Evolutionary conservation across 2,329 filamentous ascomycete genomes (phyloP).

Genomic region (Nigrograna mackinnonii): DNA sequence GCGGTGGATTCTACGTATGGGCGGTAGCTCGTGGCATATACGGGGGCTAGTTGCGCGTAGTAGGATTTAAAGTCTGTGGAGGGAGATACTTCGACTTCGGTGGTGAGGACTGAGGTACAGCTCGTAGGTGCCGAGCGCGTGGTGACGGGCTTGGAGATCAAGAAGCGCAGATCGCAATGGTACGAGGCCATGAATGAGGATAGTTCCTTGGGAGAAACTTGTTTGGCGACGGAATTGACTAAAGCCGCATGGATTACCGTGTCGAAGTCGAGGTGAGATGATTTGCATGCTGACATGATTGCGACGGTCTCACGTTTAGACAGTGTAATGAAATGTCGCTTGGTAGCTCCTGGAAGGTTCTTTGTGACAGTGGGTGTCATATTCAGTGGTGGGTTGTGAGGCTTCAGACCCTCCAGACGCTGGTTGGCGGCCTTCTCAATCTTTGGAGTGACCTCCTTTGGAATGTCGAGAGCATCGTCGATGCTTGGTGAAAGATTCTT

Average conservation of each 20-base stretch:
- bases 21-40: slow-evolving; percentile 19
- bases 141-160: slow-evolving; percentile 18
- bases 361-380: slow-evolving; percentile 14
- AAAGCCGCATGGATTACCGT: slow-evolving; percentile 19
- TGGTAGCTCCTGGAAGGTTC: slow-evolving; percentile 10
- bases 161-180: slow-evolving; percentile 23
- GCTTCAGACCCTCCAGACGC: slow-evolving; percentile 19
- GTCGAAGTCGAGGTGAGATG: slow-evolving; percentile 10
- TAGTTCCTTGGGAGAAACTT: slow-evolving; percentile 14
- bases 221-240: slow-evolving; percentile 15
- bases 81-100: slow-evolving; percentile 22
- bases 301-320: slow-evolving; percentile 15
- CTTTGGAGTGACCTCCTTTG: slow-evolving; percentile 14
- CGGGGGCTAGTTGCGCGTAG: slow-evolving; percentile 20
- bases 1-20: slow-evolving; percentile 20
- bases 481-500: slow-evolving; percentile 26
- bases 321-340: slow-evolving; percentile 11
- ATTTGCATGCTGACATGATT: slow-evolving; percentile 13
- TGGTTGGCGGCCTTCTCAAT: slow-evolving; percentile 18
- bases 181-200: slow-evolving; percentile 26
- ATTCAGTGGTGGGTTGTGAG: slow-evolving; percentile 20
- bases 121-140: slow-evolving; percentile 19
- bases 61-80: slow-evolving; percentile 15
- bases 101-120: slow-evolving; percentile 22
- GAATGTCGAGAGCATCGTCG: slow-evolving; percentile 20